Evolutionary conservation across 192 early-diverging fungal genomes (phyloP).

Genomic region (Coemansia sp.): DNA sequence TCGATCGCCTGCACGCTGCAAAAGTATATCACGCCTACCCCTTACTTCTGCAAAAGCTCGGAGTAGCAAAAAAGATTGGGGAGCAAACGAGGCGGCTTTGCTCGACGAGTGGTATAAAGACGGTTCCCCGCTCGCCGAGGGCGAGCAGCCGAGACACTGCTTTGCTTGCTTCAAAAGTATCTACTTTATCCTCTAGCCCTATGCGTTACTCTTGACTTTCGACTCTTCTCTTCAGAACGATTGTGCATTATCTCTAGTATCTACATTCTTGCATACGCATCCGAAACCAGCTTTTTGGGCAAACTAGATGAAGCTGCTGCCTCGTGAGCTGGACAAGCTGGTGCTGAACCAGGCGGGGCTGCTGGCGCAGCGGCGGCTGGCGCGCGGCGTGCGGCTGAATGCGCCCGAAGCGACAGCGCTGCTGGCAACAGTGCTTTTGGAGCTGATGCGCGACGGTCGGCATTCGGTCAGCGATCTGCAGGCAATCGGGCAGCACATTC

Average conservation of each 20-base stretch:
- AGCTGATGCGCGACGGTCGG: slow-evolving; percentile 86
- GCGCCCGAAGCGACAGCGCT: slow-evolving; percentile 83
- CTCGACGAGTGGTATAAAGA: background rate
- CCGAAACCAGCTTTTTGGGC: too few relatives aligned
- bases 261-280: background rate
- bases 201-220: too few relatives aligned
- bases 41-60: background rate
- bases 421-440: slow-evolving; percentile 82
- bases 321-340: slow-evolving; percentile 95
- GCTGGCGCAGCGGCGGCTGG: slow-evolving; percentile 87
- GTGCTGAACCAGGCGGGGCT: slow-evolving; percentile 80
- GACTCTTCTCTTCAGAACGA: background rate
- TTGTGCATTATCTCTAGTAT: background rate
- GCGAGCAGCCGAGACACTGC: too few relatives aligned
- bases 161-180: too few relatives aligned
- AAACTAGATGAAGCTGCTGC: slow-evolving; percentile 69
- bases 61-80: background rate
- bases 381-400: slow-evolving; percentile 86
- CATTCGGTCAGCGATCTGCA: slow-evolving; percentile 86
- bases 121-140: background rate
- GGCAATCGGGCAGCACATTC: slow-evolving; percentile 80
- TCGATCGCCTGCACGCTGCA: background rate
- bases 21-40: too few relatives aligned
- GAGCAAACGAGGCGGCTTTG: background rate
- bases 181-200: too few relatives aligned